Percentiles rank a stretch among this genome's conserved stretches.
Evolutionary conservation across 495 filamentous ascomycete species (phyloP).

Genomic region (Neurospora terricola): DNA sequence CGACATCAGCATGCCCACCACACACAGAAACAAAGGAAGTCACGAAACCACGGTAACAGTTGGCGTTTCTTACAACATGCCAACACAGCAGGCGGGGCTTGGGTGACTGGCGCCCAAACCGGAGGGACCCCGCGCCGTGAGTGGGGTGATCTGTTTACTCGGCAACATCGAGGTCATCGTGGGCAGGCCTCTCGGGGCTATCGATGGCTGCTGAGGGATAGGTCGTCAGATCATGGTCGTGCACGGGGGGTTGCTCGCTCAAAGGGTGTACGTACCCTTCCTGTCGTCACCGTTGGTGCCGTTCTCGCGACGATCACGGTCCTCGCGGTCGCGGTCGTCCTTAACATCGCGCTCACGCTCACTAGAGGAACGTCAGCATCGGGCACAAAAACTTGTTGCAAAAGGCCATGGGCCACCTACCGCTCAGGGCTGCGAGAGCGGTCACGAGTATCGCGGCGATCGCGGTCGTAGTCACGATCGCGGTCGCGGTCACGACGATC

Average conservation of each 20-base stretch:
- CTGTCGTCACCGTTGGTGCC: constrained; percentile 72
- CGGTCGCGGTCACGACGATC: constrained; percentile 80
- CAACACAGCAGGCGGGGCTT: background rate
- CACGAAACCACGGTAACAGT: background rate
- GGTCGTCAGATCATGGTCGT: constrained; percentile 9
- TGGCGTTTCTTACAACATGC: background rate
- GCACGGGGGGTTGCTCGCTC: constrained; percentile 3
- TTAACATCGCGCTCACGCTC: constrained; percentile 45
- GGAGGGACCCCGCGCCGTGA: background rate
- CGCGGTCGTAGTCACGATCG: constrained; percentile 69
- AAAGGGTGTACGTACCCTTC: constrained; percentile 56
- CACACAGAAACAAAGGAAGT: background rate
- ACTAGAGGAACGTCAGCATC: constrained; percentile 13
- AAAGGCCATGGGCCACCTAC: constrained; percentile 35
- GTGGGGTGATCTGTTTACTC: constrained; percentile 47
- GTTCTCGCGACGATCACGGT: constrained; percentile 52
- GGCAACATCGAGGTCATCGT: constrained; percentile 95
- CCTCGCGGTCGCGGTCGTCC: constrained; percentile 47
- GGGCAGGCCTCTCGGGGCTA: constrained; percentile 63
- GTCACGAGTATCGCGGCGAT: constrained; percentile 59
- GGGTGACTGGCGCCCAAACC: background rate
- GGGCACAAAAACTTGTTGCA: constrained; percentile 3
- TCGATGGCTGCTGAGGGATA: constrained; percentile 44
- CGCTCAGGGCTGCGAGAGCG: constrained; percentile 66
- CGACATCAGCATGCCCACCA: background rate